Conservation (phyloP, 2,329 filamentous ascomycete species). For the Phyllosticta citriasiana region DNA sequence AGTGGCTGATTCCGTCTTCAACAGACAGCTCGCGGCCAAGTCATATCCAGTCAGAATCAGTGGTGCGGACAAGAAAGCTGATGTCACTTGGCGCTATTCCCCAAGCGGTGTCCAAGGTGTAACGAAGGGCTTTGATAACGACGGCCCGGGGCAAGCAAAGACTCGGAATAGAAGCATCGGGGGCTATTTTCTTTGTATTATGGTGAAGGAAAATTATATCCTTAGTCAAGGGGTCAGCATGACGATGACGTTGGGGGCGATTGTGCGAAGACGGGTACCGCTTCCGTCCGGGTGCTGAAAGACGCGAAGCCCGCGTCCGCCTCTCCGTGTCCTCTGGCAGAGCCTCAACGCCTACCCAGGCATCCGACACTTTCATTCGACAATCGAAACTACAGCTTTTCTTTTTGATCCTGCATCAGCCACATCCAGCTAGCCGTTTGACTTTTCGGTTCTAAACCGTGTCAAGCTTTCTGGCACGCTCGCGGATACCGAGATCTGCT, state of each 20-base stretch:
- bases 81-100: neutral
- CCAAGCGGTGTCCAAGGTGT: neutral
- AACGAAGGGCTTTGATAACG: neutral
- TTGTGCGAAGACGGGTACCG: neutral
- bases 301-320: neutral
- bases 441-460: neutral
- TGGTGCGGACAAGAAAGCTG: neutral
- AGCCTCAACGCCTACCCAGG: neutral
- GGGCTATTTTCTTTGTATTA: neutral
- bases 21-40: neutral
- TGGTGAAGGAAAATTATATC: neutral
- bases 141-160: neutral
- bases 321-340: neutral
- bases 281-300: neutral
- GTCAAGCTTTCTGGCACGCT: neutral
- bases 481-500: neutral
- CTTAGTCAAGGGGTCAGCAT: neutral
- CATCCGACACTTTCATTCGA: neutral
- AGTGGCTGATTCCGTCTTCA: neutral
- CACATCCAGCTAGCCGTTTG: neutral
- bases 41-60: neutral
- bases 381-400: neutral
- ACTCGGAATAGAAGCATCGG: neutral
- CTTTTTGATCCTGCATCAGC: neutral
- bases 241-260: neutral